These are phyloP conservation scores for Ophiostoma sp. DNA, from an alignment of 2,329 filamentous ascomycete species.

Conservation along the genomic window DNA sequence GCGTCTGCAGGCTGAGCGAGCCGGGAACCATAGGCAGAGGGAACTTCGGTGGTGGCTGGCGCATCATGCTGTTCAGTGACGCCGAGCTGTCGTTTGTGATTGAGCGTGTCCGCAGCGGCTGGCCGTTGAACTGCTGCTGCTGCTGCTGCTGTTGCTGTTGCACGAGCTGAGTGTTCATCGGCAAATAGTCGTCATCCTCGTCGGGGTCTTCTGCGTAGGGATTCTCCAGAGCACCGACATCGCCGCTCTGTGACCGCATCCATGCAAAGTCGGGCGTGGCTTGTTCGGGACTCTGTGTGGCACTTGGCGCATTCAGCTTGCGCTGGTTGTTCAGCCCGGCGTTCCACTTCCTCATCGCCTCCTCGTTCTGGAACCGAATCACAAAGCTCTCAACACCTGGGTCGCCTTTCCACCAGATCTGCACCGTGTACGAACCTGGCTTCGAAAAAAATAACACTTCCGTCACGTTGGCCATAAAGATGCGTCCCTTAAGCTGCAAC, in stretches of 20 bases:
- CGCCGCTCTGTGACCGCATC: slow-evolving; percentile 59
- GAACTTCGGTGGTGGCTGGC: slow-evolving; percentile 65
- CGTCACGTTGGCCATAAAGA: slow-evolving; percentile 98
- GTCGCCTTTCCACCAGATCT: slow-evolving; percentile 98
- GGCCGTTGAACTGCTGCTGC: slow-evolving; percentile 37
- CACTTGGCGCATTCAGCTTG: slow-evolving; percentile 50
- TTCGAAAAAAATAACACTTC: slow-evolving; percentile 84
- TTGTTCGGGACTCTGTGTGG: slow-evolving; percentile 40
- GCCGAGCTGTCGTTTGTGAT: background rate
- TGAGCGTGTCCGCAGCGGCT: slow-evolving; percentile 55
- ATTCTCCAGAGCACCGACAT: slow-evolving; percentile 59
- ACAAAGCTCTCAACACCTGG: slow-evolving; percentile 93
- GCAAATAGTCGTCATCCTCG: slow-evolving; percentile 55
- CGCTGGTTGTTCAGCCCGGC: slow-evolving; percentile 72
- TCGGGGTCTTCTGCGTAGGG: slow-evolving; percentile 67
- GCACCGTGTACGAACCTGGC: slow-evolving; percentile 81
- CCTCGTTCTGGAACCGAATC: slow-evolving; percentile 88
- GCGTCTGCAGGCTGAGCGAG: slow-evolving; percentile 65
- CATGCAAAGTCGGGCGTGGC: slow-evolving; percentile 71
- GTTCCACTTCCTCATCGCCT: slow-evolving; percentile 90
- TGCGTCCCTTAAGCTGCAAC: slow-evolving; percentile 89
- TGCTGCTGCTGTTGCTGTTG: slow-evolving; percentile 36
- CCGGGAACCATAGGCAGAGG: slow-evolving; percentile 55
- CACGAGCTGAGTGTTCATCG: slow-evolving; percentile 34
- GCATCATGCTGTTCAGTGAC: slow-evolving; percentile 42